Evolutionary conservation across 2,329 filamentous ascomycete species (phyloP), one percentile per base, ranked within the genome.

Genomic region (Pseudogymnoascus sp.): DNA sequence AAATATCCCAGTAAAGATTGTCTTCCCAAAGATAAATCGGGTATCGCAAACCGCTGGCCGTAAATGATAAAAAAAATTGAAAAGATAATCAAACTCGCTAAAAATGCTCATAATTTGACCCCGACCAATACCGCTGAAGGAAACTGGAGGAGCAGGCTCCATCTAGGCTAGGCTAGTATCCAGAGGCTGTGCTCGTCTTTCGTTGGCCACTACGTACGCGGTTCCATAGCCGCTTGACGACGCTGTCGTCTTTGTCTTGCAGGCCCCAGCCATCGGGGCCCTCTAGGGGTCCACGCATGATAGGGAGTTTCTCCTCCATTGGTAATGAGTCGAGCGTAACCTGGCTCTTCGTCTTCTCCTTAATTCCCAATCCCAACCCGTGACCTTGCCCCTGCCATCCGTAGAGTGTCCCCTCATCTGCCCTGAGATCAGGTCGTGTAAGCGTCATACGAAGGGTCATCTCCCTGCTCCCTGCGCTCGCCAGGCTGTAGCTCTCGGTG

Each of bases 361-460:
- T 70, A 19, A 55, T 55, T 33, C 45, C 45, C 45, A 55, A 7
- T 10, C 45, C 45, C 26, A 38, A 69, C 68, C 45, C 45, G 10
- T 55, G 45, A 14, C 45, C 45, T 52, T 52, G 45, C 33, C 77
- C 77, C 69, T 88, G 83, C 85, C 86, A 90, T 43, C 85, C 85
- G 69, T 92, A 90, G 14, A 90, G 80, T 65, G 87, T 81, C 10
- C 88, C 84, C 65, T 93, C 89, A 65, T 87, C 81, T 4, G 87
- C 87, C 43, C 92, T 86, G 58, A 97, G 81, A 72, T 97, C 93
- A 0, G 92, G 90, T 55, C 92, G 82, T 3, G 94, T 97, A 62
- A 97, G 81, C 0, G 93, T 97, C 92, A 97, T 96, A 59, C 92
- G 90, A 59, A 97, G 77, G 2, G 94, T 97, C 92, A 97, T 97